These are phyloP conservation scores for Tremella fuciformis DNA, from an alignment of 768 basidiomycete genomes.

Conservation along the genomic window DNA sequence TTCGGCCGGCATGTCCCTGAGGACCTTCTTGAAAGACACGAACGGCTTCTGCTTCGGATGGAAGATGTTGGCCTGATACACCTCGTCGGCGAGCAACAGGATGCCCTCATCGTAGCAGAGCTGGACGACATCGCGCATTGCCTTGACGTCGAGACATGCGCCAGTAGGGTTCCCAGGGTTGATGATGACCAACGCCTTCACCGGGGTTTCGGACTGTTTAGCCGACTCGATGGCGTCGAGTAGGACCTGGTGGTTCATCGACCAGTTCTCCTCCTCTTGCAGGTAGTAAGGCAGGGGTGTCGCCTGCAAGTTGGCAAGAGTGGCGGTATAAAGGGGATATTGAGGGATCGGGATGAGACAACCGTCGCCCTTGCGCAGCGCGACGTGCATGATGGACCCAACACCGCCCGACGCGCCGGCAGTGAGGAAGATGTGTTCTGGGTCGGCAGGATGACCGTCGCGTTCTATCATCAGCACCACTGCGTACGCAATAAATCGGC, in stretches of 20 bases:
- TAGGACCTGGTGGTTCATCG: conserved; percentile 69
- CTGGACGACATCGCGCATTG: conserved; percentile 72
- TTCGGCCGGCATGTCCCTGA: conserved; percentile 64
- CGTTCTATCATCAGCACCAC: conserved; percentile 60
- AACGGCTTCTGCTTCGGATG: conserved; percentile 64
- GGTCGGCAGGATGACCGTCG: conserved; percentile 79
- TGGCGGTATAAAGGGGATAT: conserved; percentile 95
- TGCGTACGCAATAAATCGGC: neutral
- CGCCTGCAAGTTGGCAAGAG: conserved; percentile 81
- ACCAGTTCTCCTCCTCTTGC: conserved; percentile 77
- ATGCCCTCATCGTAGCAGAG: conserved; percentile 81
- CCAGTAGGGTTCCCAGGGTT: conserved; percentile 99
- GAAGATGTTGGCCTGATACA: conserved; percentile 95
- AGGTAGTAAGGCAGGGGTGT: conserved; percentile 82
- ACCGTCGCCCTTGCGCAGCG: conserved; percentile 48
- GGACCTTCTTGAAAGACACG: conserved; percentile 88
- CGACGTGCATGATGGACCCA: conserved; percentile 54
- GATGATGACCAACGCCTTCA: conserved; percentile 91
- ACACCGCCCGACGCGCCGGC: conserved; percentile 93
- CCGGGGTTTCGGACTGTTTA: conserved; percentile 59
- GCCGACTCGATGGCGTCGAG: conserved; percentile 67
- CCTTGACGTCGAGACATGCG: conserved; percentile 67
- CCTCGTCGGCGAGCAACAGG: conserved; percentile 92
- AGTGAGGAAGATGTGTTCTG: conserved; percentile 87
- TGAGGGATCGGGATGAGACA: conserved; percentile 87